Percentiles rank a stretch among this genome's conserved stretches.
Conservation (phyloP, 2,329 filamentous ascomycete species). For the Alternaria sp. region DNA sequence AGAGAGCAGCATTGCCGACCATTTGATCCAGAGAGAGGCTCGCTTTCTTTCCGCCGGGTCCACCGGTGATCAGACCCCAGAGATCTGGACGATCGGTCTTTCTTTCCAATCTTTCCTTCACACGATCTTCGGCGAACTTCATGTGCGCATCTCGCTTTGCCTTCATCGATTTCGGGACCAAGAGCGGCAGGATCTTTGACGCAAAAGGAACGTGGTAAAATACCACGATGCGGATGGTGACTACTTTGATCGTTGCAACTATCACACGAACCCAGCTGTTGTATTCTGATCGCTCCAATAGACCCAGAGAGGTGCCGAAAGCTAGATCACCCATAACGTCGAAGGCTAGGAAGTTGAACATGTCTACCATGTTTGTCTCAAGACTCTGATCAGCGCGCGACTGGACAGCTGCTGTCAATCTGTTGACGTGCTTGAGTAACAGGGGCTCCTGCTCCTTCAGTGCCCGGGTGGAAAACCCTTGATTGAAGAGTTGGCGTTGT, state of each 20-base stretch:
- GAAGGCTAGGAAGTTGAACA: conserved; percentile 7
- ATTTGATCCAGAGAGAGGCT: conserved; percentile 2
- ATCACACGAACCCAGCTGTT: conserved; percentile 4
- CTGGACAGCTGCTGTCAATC: conserved; percentile 4
- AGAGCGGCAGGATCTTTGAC: conserved; percentile 3
- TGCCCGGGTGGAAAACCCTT: conserved; percentile 7
- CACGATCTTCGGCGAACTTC: conserved; percentile 6
- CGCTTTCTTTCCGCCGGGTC: conserved; percentile 2
- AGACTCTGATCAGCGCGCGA: conserved; percentile 1
- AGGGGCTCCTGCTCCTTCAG: conserved; percentile 6
- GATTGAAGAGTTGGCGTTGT: conserved; percentile 9
- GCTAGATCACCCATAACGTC: conserved; percentile 5
- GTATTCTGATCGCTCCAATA: not conserved
- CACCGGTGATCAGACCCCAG: conserved; percentile 1
- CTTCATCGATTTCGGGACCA: conserved; percentile 7
- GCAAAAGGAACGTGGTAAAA: conserved; percentile 6
- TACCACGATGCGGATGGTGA: conserved; percentile 3
- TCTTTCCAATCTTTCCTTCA: not conserved
- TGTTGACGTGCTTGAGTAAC: conserved; percentile 5
- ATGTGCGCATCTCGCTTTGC: conserved; percentile 6
- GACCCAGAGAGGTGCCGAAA: conserved; percentile 5
- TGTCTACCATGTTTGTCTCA: conserved; percentile 3
- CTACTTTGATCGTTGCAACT: conserved; percentile 6
- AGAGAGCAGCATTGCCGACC: conserved; percentile 4
- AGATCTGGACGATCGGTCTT: conserved; percentile 5